These are phyloP conservation scores for Pseudoturritis turrita DNA, from an alignment of 345 rosid genomes.

Conservation along the genomic window DNA sequence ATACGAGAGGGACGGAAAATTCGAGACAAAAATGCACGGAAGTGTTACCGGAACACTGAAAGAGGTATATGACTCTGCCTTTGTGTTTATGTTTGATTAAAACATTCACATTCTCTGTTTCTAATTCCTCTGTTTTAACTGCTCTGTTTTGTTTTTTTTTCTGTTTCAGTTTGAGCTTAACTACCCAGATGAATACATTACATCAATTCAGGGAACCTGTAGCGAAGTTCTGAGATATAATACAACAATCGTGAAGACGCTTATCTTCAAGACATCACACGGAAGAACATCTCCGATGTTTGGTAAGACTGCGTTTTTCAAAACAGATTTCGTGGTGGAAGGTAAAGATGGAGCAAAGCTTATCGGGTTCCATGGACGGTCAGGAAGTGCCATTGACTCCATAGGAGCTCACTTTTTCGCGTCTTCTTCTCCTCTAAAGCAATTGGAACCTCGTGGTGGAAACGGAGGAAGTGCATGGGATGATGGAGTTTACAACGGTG, in stretches of 20 bases:
- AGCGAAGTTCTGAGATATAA: neutral
- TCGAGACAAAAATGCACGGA: neutral
- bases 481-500: slow-evolving; percentile 20
- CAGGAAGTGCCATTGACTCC: neutral
- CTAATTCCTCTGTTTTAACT: neutral
- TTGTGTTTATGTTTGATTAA: too few species aligned
- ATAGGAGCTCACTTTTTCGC: slow-evolving; percentile 15
- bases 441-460: neutral
- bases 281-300: neutral
- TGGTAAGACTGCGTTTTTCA: neutral
- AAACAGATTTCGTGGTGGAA: neutral
- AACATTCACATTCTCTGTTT: neutral
- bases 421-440: neutral
- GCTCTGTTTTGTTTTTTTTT: neutral
- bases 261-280: neutral
- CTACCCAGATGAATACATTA: slow-evolving; percentile 23
- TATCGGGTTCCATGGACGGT: slow-evolving; percentile 17
- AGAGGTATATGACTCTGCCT: neutral
- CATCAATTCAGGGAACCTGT: neutral
- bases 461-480: slow-evolving; percentile 9
- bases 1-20: slow-evolving; percentile 2
- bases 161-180: neutral
- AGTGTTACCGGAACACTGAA: neutral
- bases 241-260: neutral
- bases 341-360: slow-evolving; percentile 11